Percentiles rank a stretch among this genome's conserved stretches.
These are phyloP conservation scores for Rhododendron simsii DNA, from an alignment of 148 eudicot species.

Conservation along the genomic window DNA sequence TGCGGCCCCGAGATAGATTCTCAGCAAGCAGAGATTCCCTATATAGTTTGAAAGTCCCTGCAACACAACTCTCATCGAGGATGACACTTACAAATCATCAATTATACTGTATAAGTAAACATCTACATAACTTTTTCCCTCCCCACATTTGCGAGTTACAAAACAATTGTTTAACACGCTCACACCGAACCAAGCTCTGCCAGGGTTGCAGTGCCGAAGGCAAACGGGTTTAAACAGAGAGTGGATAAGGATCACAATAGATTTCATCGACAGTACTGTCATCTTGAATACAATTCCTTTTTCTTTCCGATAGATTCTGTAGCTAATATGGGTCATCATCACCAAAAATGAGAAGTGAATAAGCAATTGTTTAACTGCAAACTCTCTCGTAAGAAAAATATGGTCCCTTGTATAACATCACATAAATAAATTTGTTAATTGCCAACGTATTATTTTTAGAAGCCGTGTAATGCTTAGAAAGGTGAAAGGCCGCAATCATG, in stretches of 20 bases:
- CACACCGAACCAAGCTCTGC: not conserved
- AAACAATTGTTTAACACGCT: not conserved
- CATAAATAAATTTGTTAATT: not conserved
- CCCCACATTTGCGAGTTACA: not conserved
- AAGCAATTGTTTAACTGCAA: not conserved
- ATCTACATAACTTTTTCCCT: not conserved
- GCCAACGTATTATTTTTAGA: not conserved
- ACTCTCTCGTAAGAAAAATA: not conserved
- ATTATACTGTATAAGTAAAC: not conserved
- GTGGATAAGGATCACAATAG: not conserved
- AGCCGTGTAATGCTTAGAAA: not conserved
- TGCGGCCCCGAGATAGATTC: not conserved
- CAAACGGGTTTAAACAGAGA: not conserved
- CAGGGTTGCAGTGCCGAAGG: not conserved
- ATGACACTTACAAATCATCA: not conserved
- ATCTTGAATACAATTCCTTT: not conserved
- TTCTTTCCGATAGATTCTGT: not conserved
- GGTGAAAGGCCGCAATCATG: not conserved
- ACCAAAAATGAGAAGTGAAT: not conserved
- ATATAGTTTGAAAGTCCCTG: not conserved
- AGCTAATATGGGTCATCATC: not conserved
- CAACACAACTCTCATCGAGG: slow-evolving; percentile 2
- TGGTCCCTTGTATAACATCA: not conserved
- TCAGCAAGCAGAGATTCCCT: not conserved
- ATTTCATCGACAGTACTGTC: not conserved